Percentiles rank a stretch among this genome's conserved stretches.
Conservation (phyloP, 177 flowering plant genomes). For the Vitis hybrid region DNA sequence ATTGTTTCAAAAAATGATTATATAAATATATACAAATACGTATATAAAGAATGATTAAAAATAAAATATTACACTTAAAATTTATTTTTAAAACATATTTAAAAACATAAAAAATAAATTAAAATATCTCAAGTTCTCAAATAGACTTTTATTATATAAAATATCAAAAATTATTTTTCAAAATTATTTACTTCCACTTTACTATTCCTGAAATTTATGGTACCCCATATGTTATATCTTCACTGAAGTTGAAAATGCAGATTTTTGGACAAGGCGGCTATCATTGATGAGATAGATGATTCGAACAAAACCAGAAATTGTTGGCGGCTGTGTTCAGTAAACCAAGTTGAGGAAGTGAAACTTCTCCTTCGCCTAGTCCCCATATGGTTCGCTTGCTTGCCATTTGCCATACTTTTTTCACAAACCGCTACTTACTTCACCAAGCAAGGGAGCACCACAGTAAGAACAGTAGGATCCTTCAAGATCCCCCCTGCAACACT, state of each 20-base stretch:
- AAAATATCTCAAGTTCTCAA: too few relatives aligned
- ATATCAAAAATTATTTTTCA: too few relatives aligned
- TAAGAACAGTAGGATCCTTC: conserved; percentile 31
- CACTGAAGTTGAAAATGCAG: background rate
- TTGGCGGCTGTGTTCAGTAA: conserved; percentile 18
- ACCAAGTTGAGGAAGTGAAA: conserved; percentile 48
- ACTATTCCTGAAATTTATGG: too few relatives aligned
- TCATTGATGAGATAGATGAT: background rate
- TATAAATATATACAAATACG: too few relatives aligned
- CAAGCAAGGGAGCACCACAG: conserved; percentile 51
- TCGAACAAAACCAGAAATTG: conserved; percentile 6
- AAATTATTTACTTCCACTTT: too few relatives aligned
- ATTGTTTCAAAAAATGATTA: too few relatives aligned
- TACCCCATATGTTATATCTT: too few relatives aligned
- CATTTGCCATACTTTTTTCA: conserved; percentile 38
- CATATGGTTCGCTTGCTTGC: conserved; percentile 42
- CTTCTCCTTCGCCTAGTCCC: conserved; percentile 31
- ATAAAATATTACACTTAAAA: too few relatives aligned
- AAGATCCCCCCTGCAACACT: conserved; percentile 42
- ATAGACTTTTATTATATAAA: too few relatives aligned
- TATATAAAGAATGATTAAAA: too few relatives aligned
- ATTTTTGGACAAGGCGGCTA: conserved; percentile 1
- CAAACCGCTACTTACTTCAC: conserved; percentile 47
- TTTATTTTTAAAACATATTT: too few relatives aligned
- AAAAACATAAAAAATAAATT: too few relatives aligned